Evolutionary conservation across 495 filamentous ascomycete species (phyloP).

Genomic region (Podospora comata): DNA sequence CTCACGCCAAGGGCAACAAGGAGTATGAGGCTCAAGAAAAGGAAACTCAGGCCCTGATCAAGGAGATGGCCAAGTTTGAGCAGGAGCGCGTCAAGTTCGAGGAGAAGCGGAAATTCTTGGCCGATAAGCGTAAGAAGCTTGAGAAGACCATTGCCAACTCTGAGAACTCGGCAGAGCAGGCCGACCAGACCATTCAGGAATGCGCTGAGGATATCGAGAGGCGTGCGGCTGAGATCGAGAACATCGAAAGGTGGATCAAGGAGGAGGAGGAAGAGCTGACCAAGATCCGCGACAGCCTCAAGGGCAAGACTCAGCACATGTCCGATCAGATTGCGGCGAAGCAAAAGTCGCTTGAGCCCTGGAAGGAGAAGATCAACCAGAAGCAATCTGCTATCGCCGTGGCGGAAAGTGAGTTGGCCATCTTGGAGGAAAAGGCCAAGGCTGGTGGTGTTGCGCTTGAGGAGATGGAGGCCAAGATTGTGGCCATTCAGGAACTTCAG

Average conservation of each 20-base stretch:
- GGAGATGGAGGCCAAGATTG: constrained; percentile 79
- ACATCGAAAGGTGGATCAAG: constrained; percentile 70
- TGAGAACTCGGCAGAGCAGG: constrained; percentile 64
- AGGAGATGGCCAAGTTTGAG: constrained; percentile 88
- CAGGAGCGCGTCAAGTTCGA: constrained; percentile 96
- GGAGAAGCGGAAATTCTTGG: constrained; percentile 91
- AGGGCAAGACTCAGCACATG: constrained; percentile 91
- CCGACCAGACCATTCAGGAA: constrained; percentile 72
- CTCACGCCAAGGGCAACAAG: constrained; percentile 74
- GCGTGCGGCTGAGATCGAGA: constrained; percentile 63
- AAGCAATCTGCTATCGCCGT: constrained; percentile 92
- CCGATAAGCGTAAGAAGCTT: constrained; percentile 86
- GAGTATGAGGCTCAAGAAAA: constrained; percentile 83
- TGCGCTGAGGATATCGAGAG: constrained; percentile 73
- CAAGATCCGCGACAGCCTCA: constrained; percentile 74
- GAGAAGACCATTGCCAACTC: constrained; percentile 77
- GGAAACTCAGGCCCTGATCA: constrained; percentile 70
- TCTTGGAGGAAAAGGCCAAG: constrained; percentile 82
- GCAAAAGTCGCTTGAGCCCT: constrained; percentile 92
- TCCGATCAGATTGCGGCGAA: constrained; percentile 89
- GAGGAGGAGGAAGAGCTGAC: constrained; percentile 78
- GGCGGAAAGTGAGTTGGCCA: constrained; percentile 88
- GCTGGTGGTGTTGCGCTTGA: constrained; percentile 77
- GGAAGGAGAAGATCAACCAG: constrained; percentile 94
- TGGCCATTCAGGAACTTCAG: constrained; percentile 64